These are phyloP conservation scores for Alliaria petiolata DNA, from an alignment of 345 rosid genomes.

Conservation along the genomic window DNA sequence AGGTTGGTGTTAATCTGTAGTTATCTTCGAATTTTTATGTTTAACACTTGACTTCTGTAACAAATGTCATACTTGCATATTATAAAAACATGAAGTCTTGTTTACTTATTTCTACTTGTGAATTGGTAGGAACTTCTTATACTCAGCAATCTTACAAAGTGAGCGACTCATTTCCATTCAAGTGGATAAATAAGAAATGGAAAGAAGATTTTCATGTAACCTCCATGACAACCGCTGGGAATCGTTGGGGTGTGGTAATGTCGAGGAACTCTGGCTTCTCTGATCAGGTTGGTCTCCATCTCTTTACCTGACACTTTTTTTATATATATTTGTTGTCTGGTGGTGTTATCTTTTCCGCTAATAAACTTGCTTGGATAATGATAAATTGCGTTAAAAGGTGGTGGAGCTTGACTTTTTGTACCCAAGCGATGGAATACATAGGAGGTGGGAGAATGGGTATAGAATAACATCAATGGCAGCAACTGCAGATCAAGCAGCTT, in stretches of 20 bases:
- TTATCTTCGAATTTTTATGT: not conserved
- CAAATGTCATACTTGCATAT: not conserved
- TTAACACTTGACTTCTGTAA: not conserved
- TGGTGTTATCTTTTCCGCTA: not conserved
- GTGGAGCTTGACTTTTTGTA: slow-evolving; percentile 96
- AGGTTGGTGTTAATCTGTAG: slow-evolving; percentile 42
- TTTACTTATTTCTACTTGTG: not conserved
- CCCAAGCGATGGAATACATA: slow-evolving; percentile 96
- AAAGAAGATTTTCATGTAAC: slow-evolving; percentile 93
- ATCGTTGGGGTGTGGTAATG: slow-evolving; percentile 95
- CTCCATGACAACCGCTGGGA: slow-evolving; percentile 90
- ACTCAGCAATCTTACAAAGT: slow-evolving; percentile 96
- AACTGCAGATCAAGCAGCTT: slow-evolving; percentile 92
- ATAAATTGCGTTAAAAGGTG: slow-evolving; percentile 44
- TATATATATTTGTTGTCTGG: too few species aligned
- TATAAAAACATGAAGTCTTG: not conserved
- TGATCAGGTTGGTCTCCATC: slow-evolving; percentile 54
- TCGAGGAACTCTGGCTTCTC: slow-evolving; percentile 86
- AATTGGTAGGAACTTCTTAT: slow-evolving; percentile 60
- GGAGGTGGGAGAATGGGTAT: slow-evolving; percentile 81
- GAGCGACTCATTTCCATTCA: slow-evolving; percentile 85
- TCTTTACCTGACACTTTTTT: not conserved
- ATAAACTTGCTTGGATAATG: not conserved
- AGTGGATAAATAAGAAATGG: slow-evolving; percentile 98
- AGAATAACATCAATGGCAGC: slow-evolving; percentile 97